A percentile compares a stretch with the other conserved stretches of the same genome.
phyloP scores from a whole-genome alignment of 768 basidiomycete species.

The Paxillus rubicundulus region DNA sequence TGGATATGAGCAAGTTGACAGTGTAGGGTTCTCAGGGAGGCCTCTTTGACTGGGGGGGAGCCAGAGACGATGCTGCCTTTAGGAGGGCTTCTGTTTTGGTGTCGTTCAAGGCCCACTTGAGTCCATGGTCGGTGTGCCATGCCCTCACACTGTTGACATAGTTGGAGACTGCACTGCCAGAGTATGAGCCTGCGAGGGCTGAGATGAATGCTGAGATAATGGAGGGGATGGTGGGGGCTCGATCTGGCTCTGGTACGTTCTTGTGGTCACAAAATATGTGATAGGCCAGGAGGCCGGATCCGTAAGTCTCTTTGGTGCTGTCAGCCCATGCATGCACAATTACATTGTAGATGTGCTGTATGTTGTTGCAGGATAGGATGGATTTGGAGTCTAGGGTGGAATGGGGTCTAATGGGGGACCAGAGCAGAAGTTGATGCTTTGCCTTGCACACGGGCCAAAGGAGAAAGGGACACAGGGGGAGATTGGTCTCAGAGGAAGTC shows the following conservation, averaged over 20 bases:
- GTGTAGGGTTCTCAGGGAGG: too few species aligned
- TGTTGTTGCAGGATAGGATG: background rate
- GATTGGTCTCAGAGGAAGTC: constrained; percentile 1
- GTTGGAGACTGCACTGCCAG: too few species aligned
- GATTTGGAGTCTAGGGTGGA: constrained; percentile 9
- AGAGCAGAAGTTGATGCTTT: background rate
- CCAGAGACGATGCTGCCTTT: too few species aligned
- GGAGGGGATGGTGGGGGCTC: too few species aligned
- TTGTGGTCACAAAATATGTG: constrained; percentile 17
- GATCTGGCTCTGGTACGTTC: constrained; percentile 7
- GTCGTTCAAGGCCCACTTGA: too few species aligned
- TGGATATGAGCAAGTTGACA: too few species aligned
- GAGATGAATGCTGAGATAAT: too few species aligned
- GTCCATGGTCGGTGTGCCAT: too few species aligned
- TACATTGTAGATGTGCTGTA: background rate
- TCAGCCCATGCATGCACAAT: constrained; percentile 3
- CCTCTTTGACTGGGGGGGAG: too few species aligned
- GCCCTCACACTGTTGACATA: too few species aligned
- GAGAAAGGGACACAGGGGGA: background rate
- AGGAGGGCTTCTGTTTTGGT: too few species aligned
- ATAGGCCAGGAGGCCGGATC: constrained; percentile 16
- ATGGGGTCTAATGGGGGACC: background rate
- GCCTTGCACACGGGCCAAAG: constrained; percentile 2
- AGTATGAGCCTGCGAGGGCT: too few species aligned
- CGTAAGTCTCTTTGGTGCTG: constrained; percentile 9